phyloP scores from a whole-genome alignment of 768 basidiomycete species.

The Pleurotus platypus region DNA sequence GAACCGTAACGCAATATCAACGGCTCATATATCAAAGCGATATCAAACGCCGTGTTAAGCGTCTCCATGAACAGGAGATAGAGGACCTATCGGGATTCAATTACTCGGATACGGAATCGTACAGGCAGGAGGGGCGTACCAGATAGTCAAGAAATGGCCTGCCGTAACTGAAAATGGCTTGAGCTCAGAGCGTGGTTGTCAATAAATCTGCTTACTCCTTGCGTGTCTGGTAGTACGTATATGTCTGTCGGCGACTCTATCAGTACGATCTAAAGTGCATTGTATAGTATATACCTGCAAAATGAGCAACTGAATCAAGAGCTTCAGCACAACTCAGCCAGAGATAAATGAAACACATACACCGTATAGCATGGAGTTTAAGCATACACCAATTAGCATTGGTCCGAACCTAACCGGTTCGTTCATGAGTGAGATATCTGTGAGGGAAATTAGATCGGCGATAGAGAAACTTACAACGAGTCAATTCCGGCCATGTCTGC shows the following conservation, averaged over 20 bases:
- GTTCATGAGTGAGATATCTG: too few relatives aligned
- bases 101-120: too few relatives aligned
- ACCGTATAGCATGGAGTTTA: slow-evolving; percentile 17
- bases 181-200: neutral
- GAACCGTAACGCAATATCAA: slow-evolving; percentile 9
- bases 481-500: too few relatives aligned
- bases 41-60: slow-evolving; percentile 12
- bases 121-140: neutral
- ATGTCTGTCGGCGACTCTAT: slow-evolving; percentile 15
- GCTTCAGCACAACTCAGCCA: slow-evolving; percentile 15
- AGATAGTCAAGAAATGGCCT: slow-evolving; percentile 24
- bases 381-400: slow-evolving; percentile 15
- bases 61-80: slow-evolving; percentile 15
- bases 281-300: neutral
- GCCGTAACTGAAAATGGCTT: slow-evolving; percentile 19
- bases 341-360: neutral
- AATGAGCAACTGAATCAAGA: neutral
- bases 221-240: slow-evolving; percentile 32
- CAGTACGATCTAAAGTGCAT: too few relatives aligned
- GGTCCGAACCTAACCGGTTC: slow-evolving; percentile 10
- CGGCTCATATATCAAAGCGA: slow-evolving; percentile 14
- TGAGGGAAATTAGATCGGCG: too few relatives aligned
- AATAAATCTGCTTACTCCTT: slow-evolving; percentile 19
- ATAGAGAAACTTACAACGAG: too few relatives aligned
- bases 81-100: neutral